These are phyloP conservation scores for Phytophthora uliginosa DNA, from an alignment of 352 stramenopile species.

Conservation along the genomic window DNA sequence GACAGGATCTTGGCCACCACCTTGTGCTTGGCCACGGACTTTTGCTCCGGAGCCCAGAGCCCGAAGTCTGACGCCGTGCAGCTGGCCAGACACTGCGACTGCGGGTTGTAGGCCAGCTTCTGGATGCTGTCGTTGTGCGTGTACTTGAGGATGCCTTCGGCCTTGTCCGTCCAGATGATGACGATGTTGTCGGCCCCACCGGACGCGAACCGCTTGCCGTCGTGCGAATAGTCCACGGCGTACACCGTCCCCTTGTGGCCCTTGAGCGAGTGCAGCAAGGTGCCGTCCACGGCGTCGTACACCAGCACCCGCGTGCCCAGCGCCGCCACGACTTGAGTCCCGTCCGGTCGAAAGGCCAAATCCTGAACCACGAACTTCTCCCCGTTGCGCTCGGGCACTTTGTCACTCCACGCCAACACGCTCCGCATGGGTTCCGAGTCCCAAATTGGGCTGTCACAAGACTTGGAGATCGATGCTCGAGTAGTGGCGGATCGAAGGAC, in stretches of 20 bases:
- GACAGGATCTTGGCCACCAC: slow-evolving; percentile 95
- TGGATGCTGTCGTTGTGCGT: slow-evolving; percentile 96
- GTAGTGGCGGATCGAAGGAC: slow-evolving; percentile 4
- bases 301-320: slow-evolving; percentile 94
- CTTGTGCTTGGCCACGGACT: slow-evolving; percentile 96
- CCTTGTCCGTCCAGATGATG: slow-evolving; percentile 98
- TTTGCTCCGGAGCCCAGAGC: slow-evolving; percentile 95
- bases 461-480: background rate
- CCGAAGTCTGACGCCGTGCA: slow-evolving; percentile 96
- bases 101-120: slow-evolving; percentile 93
- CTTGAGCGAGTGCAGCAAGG: slow-evolving; percentile 94
- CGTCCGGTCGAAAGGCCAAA: slow-evolving; percentile 93
- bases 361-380: slow-evolving; percentile 91
- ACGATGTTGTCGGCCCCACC: slow-evolving; percentile 96
- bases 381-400: slow-evolving; percentile 89
- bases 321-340: slow-evolving; percentile 90
- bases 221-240: slow-evolving; percentile 90
- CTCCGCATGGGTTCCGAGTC: slow-evolving; percentile 61
- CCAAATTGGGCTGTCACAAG: background rate
- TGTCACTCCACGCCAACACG: slow-evolving; percentile 87
- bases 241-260: slow-evolving; percentile 94
- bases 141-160: slow-evolving; percentile 97
- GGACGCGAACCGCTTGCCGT: slow-evolving; percentile 94
- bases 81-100: slow-evolving; percentile 93
- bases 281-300: slow-evolving; percentile 92